Percentiles rank a stretch among this genome's conserved stretches.
These are phyloP conservation scores for Cyberlindnera misumaiensis DNA, from an alignment of 805 yeast genomes.

Conservation along the genomic window DNA sequence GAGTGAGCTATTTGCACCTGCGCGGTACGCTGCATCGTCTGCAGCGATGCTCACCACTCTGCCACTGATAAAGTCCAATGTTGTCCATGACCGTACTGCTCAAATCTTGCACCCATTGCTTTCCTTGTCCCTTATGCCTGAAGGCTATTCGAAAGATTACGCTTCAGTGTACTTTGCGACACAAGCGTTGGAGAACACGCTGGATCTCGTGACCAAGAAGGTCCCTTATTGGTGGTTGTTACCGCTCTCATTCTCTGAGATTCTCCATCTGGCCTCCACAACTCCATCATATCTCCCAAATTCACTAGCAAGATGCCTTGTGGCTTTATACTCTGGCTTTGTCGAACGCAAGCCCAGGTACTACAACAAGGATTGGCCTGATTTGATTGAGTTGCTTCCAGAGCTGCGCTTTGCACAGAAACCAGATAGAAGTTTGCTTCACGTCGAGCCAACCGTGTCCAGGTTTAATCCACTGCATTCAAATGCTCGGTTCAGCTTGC, in stretches of 20 bases:
- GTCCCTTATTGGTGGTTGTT: slow-evolving; percentile 10
- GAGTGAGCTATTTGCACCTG: neutral
- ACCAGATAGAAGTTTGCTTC: slow-evolving; percentile 12
- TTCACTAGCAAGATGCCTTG: slow-evolving; percentile 1
- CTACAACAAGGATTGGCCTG: slow-evolving; percentile 10
- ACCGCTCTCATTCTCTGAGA: slow-evolving; percentile 14
- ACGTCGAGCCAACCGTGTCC: slow-evolving; percentile 4
- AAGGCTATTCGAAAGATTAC: slow-evolving; percentile 11
- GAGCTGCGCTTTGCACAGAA: slow-evolving; percentile 2
- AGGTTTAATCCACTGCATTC: slow-evolving; percentile 10
- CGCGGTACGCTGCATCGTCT: slow-evolving; percentile 3
- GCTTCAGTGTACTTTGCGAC: slow-evolving; percentile 9
- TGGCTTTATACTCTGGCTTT: slow-evolving; percentile 8
- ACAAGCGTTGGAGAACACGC: slow-evolving; percentile 8
- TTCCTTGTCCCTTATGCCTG: slow-evolving; percentile 10
- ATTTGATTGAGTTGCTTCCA: slow-evolving; percentile 5
- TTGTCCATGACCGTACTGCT: neutral
- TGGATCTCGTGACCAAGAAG: slow-evolving; percentile 1
- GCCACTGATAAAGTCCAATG: slow-evolving; percentile 6
- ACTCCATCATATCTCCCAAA: slow-evolving; percentile 15
- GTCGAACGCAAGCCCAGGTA: slow-evolving; percentile 12
- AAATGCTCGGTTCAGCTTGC: slow-evolving; percentile 7
- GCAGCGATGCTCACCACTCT: slow-evolving; percentile 1
- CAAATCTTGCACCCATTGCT: slow-evolving; percentile 1
- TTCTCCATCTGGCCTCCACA: slow-evolving; percentile 9